phyloP scores from a whole-genome alignment of 2,329 filamentous ascomycete genomes.

The Chrysoporthe austroafricana region DNA sequence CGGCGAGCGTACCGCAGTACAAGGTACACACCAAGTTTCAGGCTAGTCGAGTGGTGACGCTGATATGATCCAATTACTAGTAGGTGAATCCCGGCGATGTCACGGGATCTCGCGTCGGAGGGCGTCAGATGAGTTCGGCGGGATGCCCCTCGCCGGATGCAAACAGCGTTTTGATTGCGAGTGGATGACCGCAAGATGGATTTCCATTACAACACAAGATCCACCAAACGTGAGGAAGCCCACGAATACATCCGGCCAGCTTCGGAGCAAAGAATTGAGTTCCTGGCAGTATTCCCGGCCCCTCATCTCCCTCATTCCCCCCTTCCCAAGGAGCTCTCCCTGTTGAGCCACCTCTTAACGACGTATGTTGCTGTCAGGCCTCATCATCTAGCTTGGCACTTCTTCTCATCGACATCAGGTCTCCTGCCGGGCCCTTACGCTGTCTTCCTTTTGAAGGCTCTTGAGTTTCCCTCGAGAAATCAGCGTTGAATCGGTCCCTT shows the following conservation, averaged over 20 bases:
- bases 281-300: neutral
- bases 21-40: neutral
- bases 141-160: neutral
- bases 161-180: neutral
- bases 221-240: neutral
- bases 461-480: neutral
- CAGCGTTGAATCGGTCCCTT: neutral
- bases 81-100: constrained; percentile 1
- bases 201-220: neutral
- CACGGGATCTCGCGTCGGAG: constrained; percentile 28
- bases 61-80: neutral
- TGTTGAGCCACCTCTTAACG: neutral
- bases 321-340: neutral
- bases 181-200: constrained; percentile 9
- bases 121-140: neutral
- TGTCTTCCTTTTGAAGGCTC: no score
- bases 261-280: neutral
- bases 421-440: neutral
- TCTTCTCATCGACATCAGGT: neutral
- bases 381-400: neutral
- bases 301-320: neutral
- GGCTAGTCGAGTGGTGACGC: constrained; percentile 22
- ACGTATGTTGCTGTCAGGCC: neutral
- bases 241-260: neutral
- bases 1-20: neutral